Conservation (phyloP, 805 yeast genomes). For the Yamadazyma sp. region DNA sequence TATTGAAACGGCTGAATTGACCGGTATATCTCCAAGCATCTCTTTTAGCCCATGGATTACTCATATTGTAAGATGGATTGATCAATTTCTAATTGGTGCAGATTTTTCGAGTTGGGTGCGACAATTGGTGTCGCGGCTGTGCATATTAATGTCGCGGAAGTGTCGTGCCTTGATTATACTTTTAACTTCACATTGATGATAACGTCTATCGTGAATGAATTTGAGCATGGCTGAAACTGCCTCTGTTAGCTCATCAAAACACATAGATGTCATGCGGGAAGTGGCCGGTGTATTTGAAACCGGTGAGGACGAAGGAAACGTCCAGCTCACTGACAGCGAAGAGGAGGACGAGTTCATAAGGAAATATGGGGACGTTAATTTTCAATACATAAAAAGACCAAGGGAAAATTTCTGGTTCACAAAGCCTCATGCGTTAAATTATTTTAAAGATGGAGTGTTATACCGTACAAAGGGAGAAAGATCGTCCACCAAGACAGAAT, state of each 20-base stretch:
- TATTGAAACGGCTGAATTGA: slow-evolving; percentile 66
- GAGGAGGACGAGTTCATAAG: slow-evolving; percentile 44
- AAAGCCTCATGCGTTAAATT: slow-evolving; percentile 59
- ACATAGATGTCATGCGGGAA: not conserved
- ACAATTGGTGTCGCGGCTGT: too few species aligned
- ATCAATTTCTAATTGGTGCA: slow-evolving; percentile 10
- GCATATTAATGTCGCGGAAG: too few species aligned
- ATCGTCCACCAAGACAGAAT: slow-evolving; percentile 50
- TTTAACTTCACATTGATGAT: too few species aligned
- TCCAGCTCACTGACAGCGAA: slow-evolving; percentile 27
- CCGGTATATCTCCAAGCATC: slow-evolving; percentile 93
- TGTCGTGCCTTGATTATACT: too few species aligned
- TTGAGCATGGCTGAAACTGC: not conserved
- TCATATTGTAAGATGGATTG: slow-evolving; percentile 10
- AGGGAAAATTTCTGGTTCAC: slow-evolving; percentile 40
- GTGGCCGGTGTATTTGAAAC: not conserved
- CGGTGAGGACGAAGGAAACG: slow-evolving; percentile 7
- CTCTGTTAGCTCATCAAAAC: not conserved
- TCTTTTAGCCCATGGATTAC: slow-evolving; percentile 57
- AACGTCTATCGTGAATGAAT: too few species aligned
- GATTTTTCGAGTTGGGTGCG: slow-evolving; percentile 4
- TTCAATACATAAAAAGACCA: slow-evolving; percentile 48
- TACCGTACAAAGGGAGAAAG: slow-evolving; percentile 58
- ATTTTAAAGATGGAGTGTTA: slow-evolving; percentile 55
- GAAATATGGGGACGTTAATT: slow-evolving; percentile 50